These are phyloP conservation scores for Aspergillus bridgeri DNA, from an alignment of 495 filamentous ascomycete species.

Conservation along the genomic window DNA sequence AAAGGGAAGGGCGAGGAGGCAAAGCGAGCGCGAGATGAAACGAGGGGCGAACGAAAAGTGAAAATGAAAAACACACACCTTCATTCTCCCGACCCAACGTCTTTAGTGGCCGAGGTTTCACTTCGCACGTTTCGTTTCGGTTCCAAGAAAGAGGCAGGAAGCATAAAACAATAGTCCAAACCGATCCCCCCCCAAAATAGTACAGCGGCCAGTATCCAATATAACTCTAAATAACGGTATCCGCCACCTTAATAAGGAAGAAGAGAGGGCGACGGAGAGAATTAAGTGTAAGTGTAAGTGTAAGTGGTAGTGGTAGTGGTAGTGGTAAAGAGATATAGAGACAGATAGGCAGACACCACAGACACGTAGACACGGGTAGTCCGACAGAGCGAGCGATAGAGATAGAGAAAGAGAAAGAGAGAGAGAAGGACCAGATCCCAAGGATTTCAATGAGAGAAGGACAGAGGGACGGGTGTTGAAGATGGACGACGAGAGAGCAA, in stretches of 20 bases:
- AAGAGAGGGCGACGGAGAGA: background rate
- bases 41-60: slow-evolving; percentile 3
- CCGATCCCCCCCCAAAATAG: background rate
- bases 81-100: slow-evolving; percentile 19
- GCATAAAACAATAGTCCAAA: background rate
- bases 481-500: slow-evolving; percentile 12
- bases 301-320: too few species aligned
- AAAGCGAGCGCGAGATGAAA: slow-evolving; percentile 6
- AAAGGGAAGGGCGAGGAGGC: background rate
- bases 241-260: background rate
- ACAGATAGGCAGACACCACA: background rate
- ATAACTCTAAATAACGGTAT: background rate
- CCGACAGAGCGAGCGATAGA: slow-evolving; percentile 8
- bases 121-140: background rate
- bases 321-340: background rate
- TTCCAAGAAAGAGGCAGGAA: background rate
- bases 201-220: background rate
- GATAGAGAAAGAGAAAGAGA: slow-evolving; percentile 15
- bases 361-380: background rate
- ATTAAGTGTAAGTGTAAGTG: background rate
- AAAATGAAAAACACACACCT: slow-evolving; percentile 14
- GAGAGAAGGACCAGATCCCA: slow-evolving; percentile 6
- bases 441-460: background rate
- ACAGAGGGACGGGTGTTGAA: background rate
- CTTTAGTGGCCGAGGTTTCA: background rate